phyloP scores from a whole-genome alignment of 768 basidiomycete genomes.

The Boletus tomentosulus region DNA sequence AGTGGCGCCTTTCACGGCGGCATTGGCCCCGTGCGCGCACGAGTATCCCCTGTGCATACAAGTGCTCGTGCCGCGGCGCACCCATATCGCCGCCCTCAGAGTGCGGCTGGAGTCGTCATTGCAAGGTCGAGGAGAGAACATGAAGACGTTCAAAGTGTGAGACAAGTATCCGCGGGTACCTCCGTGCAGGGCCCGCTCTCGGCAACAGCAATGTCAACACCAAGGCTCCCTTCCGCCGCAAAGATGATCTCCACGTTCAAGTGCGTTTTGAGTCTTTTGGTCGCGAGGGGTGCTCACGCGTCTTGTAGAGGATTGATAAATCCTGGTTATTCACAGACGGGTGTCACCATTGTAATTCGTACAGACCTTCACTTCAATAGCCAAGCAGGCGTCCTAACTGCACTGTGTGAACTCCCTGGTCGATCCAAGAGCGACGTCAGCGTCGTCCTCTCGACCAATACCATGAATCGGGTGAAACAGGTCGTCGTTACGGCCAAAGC shows the following conservation, averaged over 20 bases:
- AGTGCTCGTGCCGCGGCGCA: constrained; percentile 19
- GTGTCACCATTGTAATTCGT: constrained; percentile 44
- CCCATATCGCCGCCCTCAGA: constrained; percentile 30
- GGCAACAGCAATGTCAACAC: neutral
- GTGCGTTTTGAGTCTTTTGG: constrained; percentile 12
- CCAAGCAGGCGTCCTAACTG: constrained; percentile 47
- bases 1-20: constrained; percentile 10
- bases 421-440: constrained; percentile 53
- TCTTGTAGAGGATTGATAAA: constrained; percentile 24
- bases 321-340: constrained; percentile 18
- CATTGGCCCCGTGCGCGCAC: constrained; percentile 27
- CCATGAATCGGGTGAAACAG: constrained; percentile 59
- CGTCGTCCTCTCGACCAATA: constrained; percentile 56
- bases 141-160: constrained; percentile 28
- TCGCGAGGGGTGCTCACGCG: constrained; percentile 9
- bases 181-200: constrained; percentile 11
- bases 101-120: constrained; percentile 21
- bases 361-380: constrained; percentile 58
- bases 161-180: constrained; percentile 14
- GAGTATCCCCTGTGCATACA: constrained; percentile 23
- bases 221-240: neutral
- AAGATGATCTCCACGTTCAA: constrained; percentile 17
- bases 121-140: constrained; percentile 28
- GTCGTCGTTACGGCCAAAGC: constrained; percentile 51
- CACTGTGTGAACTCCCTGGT: constrained; percentile 68